A percentile compares a stretch with the other conserved stretches of the same genome.
Conservation (phyloP, 2,329 filamentous ascomycete genomes). For the Rugonectria rugulosa region DNA sequence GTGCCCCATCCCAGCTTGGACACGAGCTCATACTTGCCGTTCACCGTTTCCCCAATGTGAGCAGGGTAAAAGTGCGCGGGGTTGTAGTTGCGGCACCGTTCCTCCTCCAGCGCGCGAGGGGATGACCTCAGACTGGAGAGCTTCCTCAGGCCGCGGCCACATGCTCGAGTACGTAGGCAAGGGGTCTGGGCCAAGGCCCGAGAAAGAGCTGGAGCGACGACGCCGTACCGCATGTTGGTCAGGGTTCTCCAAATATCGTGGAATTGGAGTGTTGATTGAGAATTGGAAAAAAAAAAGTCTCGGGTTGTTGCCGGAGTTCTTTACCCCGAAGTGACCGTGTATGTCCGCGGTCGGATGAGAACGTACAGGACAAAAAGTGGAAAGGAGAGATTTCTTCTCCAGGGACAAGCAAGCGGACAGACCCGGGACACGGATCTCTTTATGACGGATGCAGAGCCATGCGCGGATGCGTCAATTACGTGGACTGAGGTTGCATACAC, state of each 20-base stretch:
- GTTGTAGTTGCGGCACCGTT: conserved; percentile 34
- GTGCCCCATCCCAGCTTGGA: conserved; percentile 49
- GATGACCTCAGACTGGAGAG: conserved; percentile 19
- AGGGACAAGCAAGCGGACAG: background rate
- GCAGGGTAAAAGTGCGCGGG: conserved; percentile 43
- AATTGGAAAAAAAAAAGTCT: background rate
- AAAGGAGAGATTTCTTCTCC: background rate
- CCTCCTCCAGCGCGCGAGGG: conserved; percentile 33
- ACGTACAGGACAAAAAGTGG: background rate
- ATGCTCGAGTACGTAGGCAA: conserved; percentile 5
- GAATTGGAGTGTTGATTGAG: background rate
- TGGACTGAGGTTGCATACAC: conserved; percentile 9
- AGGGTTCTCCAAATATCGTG: background rate
- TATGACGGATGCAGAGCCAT: background rate
- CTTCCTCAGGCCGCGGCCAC: conserved; percentile 11
- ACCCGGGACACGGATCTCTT: background rate
- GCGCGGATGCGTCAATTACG: conserved; percentile 3
- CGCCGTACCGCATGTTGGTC: conserved; percentile 24
- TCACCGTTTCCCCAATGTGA: conserved; percentile 42
- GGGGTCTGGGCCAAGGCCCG: conserved; percentile 18
- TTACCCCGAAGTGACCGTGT: background rate
- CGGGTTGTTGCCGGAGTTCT: background rate
- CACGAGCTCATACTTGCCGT: conserved; percentile 45
- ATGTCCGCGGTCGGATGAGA: background rate
- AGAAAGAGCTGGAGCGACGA: conserved; percentile 19